phyloP scores from a whole-genome alignment of 2,329 filamentous ascomycete species.

The Hypoxylon rubiginosum region DNA sequence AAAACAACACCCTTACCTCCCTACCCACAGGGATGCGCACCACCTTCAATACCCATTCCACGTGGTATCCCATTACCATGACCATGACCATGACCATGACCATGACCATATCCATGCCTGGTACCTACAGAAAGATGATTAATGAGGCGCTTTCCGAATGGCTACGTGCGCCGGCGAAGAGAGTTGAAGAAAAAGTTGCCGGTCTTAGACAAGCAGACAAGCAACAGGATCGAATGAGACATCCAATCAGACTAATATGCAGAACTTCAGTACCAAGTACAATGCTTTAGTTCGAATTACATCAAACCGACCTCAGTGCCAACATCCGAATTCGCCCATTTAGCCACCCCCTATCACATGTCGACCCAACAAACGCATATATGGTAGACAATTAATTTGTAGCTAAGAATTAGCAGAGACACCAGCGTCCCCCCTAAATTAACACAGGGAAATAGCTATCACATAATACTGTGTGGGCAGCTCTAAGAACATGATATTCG shows the following conservation, averaged over 20 bases:
- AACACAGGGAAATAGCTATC: slow-evolving; percentile 17
- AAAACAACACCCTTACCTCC: slow-evolving; percentile 32
- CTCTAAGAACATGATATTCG: slow-evolving; percentile 21
- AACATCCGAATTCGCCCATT: slow-evolving; percentile 6
- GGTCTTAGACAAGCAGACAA: neutral
- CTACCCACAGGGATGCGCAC: slow-evolving; percentile 34
- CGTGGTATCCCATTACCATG: slow-evolving; percentile 19
- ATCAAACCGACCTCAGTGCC: slow-evolving; percentile 6
- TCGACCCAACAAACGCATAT: slow-evolving; percentile 9
- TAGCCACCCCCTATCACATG: slow-evolving; percentile 31
- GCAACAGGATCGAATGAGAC: neutral
- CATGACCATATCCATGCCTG: slow-evolving; percentile 9
- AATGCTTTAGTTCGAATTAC: slow-evolving; percentile 1
- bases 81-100: slow-evolving; percentile 6
- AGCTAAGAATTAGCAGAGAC: slow-evolving; percentile 22
- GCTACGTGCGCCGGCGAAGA: slow-evolving; percentile 1
- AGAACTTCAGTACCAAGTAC: slow-evolving; percentile 2
- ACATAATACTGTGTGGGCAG: slow-evolving; percentile 15
- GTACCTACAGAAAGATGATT: neutral
- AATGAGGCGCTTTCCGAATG: neutral
- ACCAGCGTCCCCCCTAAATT: slow-evolving; percentile 3
- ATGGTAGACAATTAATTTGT: slow-evolving; percentile 11
- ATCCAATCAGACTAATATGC: slow-evolving; percentile 6
- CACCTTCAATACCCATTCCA: slow-evolving; percentile 30
- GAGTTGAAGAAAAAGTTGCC: slow-evolving; percentile 3